Base-by-base conservation (phyloP, 1,284 basidiomycete genomes). In the Ustilago curta region DNA sequence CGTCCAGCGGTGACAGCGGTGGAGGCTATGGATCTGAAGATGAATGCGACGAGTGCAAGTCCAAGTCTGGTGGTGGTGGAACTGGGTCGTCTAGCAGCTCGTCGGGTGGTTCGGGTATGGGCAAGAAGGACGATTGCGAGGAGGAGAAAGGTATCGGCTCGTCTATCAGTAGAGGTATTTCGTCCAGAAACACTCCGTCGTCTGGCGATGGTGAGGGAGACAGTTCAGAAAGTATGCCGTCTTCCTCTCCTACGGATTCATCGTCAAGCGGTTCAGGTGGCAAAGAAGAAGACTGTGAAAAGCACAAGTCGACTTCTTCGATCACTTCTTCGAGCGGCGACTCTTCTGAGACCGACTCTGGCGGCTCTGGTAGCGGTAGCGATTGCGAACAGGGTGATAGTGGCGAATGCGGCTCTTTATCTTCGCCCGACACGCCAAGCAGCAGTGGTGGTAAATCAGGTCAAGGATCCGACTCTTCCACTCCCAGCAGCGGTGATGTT, bases 111-210 rank as follows among this genome's bases (percentile, higher is more conserved):
- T 18, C 6, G 1, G 29, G 47, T 29, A 18, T 44, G 4, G 27
- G 32, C 4, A 29, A 43, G 37, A 27, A 44, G 7, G 39, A 58
- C 18, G 49, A 59, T 37, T 52, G 50, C 59, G 59, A 60, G 9
- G 25, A 59, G 40, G 40, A 27, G 27, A 27, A 40, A 11, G n/a
- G 12, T 21, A n/a, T 32, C 8, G 37, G 32, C 40, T 56, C 64
- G 14, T 25, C 64, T 18, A 2, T 21, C 7, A 7, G 31, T 40
- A 55, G 8, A 47, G 54, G 54, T 32, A 44, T 43, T 14, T 49
- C 60, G 40, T 63, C 60, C 9, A 48, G 61, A 25, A 27, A 29
- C 49, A 45, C 42, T 29, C 27, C 27, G 27, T 21, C 40, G 18
- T 55, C 53, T 29, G 60, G 42, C 12, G 39, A 23, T 27, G 32